Evolutionary conservation across 2,329 filamentous ascomycete genomes (phyloP).

Genomic region (Plenodomus biglobosus): DNA sequence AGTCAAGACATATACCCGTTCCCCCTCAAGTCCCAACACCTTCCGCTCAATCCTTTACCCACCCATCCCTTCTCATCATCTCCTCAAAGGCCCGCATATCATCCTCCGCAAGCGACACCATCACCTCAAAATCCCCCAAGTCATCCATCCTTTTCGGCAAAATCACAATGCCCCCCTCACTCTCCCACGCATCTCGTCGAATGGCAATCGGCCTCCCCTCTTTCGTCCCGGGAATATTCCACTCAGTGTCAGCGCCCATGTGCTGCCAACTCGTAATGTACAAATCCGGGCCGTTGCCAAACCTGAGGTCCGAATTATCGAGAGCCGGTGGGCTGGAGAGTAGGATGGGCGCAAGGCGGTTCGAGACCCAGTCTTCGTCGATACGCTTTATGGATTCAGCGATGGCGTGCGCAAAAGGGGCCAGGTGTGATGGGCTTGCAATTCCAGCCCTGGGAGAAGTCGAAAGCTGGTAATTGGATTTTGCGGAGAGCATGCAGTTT

Average conservation of each 20-base stretch:
- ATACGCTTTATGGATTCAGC: background rate
- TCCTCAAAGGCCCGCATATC: slow-evolving; percentile 3
- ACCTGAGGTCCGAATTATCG: slow-evolving; percentile 2
- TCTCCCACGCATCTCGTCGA: slow-evolving; percentile 18
- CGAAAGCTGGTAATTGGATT: background rate
- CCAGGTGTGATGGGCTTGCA: background rate
- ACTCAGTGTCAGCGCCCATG: slow-evolving; percentile 23
- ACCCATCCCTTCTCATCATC: background rate
- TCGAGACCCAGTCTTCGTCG: slow-evolving; percentile 9
- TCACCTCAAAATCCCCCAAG: slow-evolving; percentile 14
- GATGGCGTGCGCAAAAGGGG: background rate
- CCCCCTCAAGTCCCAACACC: background rate
- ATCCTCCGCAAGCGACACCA: slow-evolving; percentile 19
- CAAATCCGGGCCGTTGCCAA: slow-evolving; percentile 25
- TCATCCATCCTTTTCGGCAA: slow-evolving; percentile 16
- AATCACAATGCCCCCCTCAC: slow-evolving; percentile 29
- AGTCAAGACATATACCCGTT: no score
- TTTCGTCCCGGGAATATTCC: slow-evolving; percentile 27
- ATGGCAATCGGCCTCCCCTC: slow-evolving; percentile 18
- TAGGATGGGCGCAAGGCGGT: slow-evolving; percentile 6
- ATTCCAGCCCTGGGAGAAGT: background rate
- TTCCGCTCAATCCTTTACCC: no score
- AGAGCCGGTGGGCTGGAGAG: slow-evolving; percentile 2
- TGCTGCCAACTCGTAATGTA: slow-evolving; percentile 35
- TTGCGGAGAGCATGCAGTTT: background rate